phyloP scores from a whole-genome alignment of 352 stramenopile species.

The Globisporangium alternatum region DNA sequence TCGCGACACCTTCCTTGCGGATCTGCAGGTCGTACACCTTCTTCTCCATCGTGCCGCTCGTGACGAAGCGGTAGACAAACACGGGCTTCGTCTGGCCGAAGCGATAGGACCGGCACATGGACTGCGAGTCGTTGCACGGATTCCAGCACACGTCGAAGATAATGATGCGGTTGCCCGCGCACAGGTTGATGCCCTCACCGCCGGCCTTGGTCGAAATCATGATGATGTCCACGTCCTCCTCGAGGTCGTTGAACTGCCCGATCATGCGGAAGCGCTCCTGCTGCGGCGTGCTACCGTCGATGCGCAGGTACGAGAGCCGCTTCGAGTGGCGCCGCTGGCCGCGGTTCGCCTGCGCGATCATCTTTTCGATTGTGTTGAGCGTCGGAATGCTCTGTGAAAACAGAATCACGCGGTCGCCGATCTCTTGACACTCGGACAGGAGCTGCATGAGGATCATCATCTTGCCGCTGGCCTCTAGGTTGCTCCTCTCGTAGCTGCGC shows the following conservation, averaged over 20 bases:
- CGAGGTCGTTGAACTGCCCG: conserved; percentile 74
- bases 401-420: conserved; percentile 84
- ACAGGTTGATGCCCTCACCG: conserved; percentile 88
- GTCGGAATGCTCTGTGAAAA: conserved; percentile 90
- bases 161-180: conserved; percentile 86
- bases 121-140: conserved; percentile 89
- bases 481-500: conserved; percentile 43
- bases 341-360: conserved; percentile 68
- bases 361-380: conserved; percentile 71
- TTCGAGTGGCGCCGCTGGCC: conserved; percentile 40
- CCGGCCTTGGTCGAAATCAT: conserved; percentile 88
- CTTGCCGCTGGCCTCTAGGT: conserved; percentile 77
- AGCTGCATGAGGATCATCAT: conserved; percentile 87
- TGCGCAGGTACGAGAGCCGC: conserved; percentile 66
- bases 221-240: conserved; percentile 81
- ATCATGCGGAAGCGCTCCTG: conserved; percentile 82
- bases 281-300: conserved; percentile 79
- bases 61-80: conserved; percentile 92
- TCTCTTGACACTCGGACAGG: conserved; percentile 55
- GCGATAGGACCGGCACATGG: conserved; percentile 91
- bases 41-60: conserved; percentile 91
- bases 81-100: conserved; percentile 91
- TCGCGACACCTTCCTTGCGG: conserved; percentile 86
- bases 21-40: conserved; percentile 91
- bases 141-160: conserved; percentile 94